phyloP scores from a whole-genome alignment of 2,329 filamentous ascomycete species.

The Botrytis elliptica region DNA sequence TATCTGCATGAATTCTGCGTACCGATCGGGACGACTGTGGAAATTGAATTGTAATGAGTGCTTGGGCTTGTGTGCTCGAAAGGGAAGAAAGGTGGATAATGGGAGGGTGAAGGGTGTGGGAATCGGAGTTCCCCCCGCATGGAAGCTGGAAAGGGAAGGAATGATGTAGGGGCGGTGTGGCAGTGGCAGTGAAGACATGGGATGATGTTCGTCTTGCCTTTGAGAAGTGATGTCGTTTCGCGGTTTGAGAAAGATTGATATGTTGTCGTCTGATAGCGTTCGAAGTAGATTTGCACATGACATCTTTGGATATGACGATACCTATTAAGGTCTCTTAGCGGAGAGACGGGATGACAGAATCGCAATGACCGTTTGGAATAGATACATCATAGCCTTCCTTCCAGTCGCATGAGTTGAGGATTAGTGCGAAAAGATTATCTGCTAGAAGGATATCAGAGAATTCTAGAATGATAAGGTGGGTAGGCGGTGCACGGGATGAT shows the following conservation, averaged over 20 bases:
- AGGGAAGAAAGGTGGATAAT: not conserved
- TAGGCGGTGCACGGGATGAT: slow-evolving; percentile 4
- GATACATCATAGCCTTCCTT: not conserved
- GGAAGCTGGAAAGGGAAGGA: slow-evolving; percentile 5
- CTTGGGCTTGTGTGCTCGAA: not conserved
- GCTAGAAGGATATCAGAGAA: slow-evolving; percentile 5
- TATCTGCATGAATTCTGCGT: slow-evolving; percentile 7
- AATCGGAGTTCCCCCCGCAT: not conserved
- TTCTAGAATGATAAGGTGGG: slow-evolving; percentile 3
- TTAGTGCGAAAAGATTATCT: not conserved
- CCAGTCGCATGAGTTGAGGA: not conserved
- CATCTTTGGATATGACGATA: not conserved
- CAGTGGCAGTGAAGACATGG: slow-evolving; percentile 8
- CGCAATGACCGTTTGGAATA: slow-evolving; percentile 9
- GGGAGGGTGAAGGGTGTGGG: not conserved
- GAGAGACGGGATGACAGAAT: slow-evolving; percentile 1
- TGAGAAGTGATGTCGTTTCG: not conserved
- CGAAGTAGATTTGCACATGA: not conserved
- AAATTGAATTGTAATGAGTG: not conserved
- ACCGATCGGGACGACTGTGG: not conserved
- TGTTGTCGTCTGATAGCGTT: slow-evolving; percentile 3
- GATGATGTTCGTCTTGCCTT: slow-evolving; percentile 4
- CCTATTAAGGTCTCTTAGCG: not conserved
- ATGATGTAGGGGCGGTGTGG: not conserved
- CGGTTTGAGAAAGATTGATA: slow-evolving; percentile 4